Base-by-base conservation (phyloP, 129 eudicot genomes). In the Cynara cardunculus region DNA sequence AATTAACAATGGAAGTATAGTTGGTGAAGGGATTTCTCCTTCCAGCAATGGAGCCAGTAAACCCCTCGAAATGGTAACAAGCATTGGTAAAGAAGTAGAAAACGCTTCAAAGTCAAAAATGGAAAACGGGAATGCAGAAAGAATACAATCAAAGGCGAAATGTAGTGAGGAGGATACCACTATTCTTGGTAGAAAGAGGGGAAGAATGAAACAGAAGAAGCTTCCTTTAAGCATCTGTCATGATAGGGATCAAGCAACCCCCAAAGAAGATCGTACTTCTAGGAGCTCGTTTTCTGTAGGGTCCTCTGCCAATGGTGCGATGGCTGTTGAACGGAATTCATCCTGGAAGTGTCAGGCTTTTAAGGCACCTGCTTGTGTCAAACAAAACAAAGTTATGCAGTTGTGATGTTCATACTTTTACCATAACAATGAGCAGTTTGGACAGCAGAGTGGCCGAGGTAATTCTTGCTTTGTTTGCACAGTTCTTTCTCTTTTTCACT, bases 131-230 rank as follows among this genome's bases (percentile, higher is more conserved):
- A 87, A 85, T 44, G 61, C 71, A 35, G 82, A 72, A 70, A 72
- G 71, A 74, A 66, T 13, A 74, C 61, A 69, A 32, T 53, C 82
- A n/a, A 86, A 85, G 86, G 83, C 46, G 30, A 88, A 91, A 83
- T 21, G 26, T 31, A 65, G 73, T 76, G 95, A 89, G 75, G 93
- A 91, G 32, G 94, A 86, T 83, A 73, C 76, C 4, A 41, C 69
- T 76, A 75, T 73, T 73, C 37, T 44, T 19, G 90, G 94, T 83
- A 90, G 88, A 74, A 94, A 94, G 87, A 92, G 91, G 69, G 97
- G 96, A 66, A 92, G 91, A 84, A 86, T 90, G 67, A 94, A 92
- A 85, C 98, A 94, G 82, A 94, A 92, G 87, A 94, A 88, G 83
- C 78, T 94, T 79, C 91, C 92, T 0, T 85, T 94, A 83, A 94